Percentiles rank a stretch among this genome's conserved stretches.
phyloP scores from a whole-genome alignment of 805 yeast species.

The Wickerhamomyces pijperi region DNA sequence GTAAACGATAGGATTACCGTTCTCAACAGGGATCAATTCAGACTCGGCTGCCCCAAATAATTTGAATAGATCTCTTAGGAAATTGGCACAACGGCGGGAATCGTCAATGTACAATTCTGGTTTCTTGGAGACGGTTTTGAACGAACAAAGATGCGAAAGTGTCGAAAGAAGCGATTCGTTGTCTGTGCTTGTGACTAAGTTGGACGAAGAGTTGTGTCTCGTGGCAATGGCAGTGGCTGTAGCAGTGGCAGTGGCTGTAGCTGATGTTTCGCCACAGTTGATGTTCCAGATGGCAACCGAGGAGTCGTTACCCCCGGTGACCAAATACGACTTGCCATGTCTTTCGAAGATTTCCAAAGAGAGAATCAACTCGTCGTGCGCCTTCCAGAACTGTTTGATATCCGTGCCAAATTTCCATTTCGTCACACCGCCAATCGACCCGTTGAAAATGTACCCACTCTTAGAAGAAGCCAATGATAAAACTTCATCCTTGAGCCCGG shows the following conservation, averaged over 20 bases:
- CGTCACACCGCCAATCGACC: constrained; percentile 34
- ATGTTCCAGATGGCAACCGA: constrained; percentile 67
- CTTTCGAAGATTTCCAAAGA: constrained; percentile 39
- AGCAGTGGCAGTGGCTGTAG: no score
- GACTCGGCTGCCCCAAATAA: constrained; percentile 58
- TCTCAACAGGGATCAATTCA: constrained; percentile 56
- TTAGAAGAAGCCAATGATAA: constrained; percentile 46
- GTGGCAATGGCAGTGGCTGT: background rate
- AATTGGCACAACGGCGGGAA: constrained; percentile 79
- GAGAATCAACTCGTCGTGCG: constrained; percentile 38
- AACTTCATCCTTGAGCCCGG: constrained; percentile 41
- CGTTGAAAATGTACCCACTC: constrained; percentile 48
- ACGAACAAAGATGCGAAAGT: constrained; percentile 51
- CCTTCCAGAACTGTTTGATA: constrained; percentile 33
- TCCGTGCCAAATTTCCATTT: constrained; percentile 41
- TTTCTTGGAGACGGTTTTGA: constrained; percentile 65
- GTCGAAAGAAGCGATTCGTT: constrained; percentile 57
- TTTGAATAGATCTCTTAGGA: constrained; percentile 47
- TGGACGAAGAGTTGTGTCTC: constrained; percentile 8
- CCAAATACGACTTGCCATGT: constrained; percentile 31
- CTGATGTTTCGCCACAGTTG: no score
- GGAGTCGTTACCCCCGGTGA: constrained; percentile 64
- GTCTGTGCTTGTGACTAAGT: constrained; percentile 22
- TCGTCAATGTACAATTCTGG: constrained; percentile 65
- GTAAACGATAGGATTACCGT: constrained; percentile 80